Evolutionary conservation across 75 land plant genomes (phyloP), one percentile per base, ranked within the genome.

Genomic region (Selaginella moellendorffii): DNA sequence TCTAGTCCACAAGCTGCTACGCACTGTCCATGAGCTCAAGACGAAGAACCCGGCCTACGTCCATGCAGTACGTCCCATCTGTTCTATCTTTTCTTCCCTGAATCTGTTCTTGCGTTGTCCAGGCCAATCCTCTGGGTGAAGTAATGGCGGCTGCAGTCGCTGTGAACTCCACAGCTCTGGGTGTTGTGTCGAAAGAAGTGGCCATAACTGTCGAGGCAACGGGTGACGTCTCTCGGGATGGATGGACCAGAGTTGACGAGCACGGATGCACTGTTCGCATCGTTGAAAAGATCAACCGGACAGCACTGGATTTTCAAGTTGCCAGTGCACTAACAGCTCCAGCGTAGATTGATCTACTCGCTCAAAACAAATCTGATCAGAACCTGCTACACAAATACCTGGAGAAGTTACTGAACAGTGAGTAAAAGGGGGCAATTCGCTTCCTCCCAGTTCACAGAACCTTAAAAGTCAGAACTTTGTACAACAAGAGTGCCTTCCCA

Each of bases 91-190:
- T 36, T 14, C 14, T 14, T 36, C 46, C 14, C 46, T 36, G 46
- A 5, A 36, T 36, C 10, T 24, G 27, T 27, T 20, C 19, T 1
- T 28, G 26, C 54, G 2, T 1, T n/a, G n/a, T 72, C 66, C 79
- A 86, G 90, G 80, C 76, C 18, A 78, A 63, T 23, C 80, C 82
- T 61, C 51, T 81, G 61, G 86, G 86, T n/a, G 90, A 86, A 68
- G 66, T 79, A 22, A 66, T 83, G 28, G 90, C 83, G 46, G 77
- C 90, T 27, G 78, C 78, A 24, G 51, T 74, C 14, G 46, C 83
- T 67, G 73, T 64, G 29, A 56, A 64, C 18, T 59, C 69, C 5
- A 27, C 65, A 14, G 23, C 10, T n/a, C 53, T 78, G 56, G 69
- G 63, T 12, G 1, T 71, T 30, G 29, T 28, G 1, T 54, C 66